Conservation (phyloP, 257 asterid species). For the Vinca minor region DNA sequence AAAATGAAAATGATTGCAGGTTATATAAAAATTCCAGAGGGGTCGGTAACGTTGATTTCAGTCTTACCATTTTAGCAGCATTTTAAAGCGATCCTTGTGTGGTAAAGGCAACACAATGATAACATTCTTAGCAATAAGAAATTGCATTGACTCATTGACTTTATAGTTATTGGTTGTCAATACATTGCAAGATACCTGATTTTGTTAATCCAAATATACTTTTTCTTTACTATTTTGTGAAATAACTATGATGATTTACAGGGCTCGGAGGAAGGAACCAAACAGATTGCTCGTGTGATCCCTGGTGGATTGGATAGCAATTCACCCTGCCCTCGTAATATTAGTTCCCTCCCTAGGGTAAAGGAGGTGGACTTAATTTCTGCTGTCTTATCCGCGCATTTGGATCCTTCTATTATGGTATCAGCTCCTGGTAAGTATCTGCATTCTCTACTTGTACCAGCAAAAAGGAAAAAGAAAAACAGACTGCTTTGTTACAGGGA, state of each 20-base stretch:
- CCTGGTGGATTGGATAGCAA: conserved; percentile 42
- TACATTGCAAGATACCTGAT: conserved; percentile 1
- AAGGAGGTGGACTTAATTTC: conserved; percentile 66
- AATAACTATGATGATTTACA: conserved; percentile 17
- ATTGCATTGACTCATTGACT: not conserved
- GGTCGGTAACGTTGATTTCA: too few relatives aligned
- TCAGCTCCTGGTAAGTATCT: conserved; percentile 63
- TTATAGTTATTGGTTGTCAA: not conserved
- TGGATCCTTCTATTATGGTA: conserved; percentile 55
- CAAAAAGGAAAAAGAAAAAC: too few relatives aligned
- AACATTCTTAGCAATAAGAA: not conserved
- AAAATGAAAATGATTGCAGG: not conserved
- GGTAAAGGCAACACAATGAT: not conserved
- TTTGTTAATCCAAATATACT: not conserved
- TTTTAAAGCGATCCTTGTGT: not conserved
- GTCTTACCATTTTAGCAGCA: too few relatives aligned
- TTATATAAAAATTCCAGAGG: not conserved
- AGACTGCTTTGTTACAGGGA: not conserved
- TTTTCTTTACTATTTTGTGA: not conserved
- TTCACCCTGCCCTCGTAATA: conserved; percentile 26
- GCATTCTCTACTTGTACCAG: not conserved
- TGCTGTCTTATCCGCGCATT: conserved; percentile 63
- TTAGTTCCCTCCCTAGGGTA: conserved; percentile 43
- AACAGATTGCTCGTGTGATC: conserved; percentile 44
- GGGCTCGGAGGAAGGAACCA: conserved; percentile 35